Evolutionary conservation across 2,329 filamentous ascomycete genomes (phyloP).

Genomic region (Cladosporium phlei): DNA sequence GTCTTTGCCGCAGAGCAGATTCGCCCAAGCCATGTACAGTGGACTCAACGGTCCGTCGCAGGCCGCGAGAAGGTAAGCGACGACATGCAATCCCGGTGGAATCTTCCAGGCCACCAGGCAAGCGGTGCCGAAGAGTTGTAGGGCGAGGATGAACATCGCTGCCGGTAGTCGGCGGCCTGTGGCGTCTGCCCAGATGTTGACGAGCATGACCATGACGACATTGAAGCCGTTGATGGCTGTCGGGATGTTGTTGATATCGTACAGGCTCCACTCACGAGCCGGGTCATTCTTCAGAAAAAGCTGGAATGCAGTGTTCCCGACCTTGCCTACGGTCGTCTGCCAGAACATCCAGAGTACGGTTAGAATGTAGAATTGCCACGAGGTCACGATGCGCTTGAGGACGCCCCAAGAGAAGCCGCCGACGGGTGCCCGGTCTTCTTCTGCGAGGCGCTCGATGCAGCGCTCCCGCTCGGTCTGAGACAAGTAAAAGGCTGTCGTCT

Average conservation of each 20-base stretch:
- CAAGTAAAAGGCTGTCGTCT: constrained; percentile 45
- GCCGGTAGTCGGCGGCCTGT: constrained; percentile 32
- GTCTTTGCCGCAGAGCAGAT: constrained; percentile 32
- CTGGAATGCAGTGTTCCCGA: constrained; percentile 34
- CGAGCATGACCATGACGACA: constrained; percentile 1
- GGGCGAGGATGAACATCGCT: constrained; percentile 29
- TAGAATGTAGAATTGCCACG: background rate
- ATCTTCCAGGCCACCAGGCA: constrained; percentile 3
- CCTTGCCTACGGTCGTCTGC: background rate
- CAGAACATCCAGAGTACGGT: background rate
- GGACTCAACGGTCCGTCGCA: constrained; percentile 35
- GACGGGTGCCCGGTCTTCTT: background rate
- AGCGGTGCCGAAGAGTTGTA: constrained; percentile 1
- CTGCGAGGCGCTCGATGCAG: background rate
- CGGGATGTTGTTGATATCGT: constrained; percentile 54
- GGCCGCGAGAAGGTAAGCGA: constrained; percentile 35
- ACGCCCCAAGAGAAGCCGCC: background rate
- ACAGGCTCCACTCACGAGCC: constrained; percentile 41
- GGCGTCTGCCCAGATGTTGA: constrained; percentile 24
- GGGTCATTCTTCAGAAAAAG: constrained; percentile 50
- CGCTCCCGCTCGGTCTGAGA: constrained; percentile 1
- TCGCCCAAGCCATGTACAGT: constrained; percentile 36
- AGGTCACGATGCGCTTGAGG: background rate
- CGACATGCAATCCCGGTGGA: constrained; percentile 27
- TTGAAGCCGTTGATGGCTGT: constrained; percentile 28